These are phyloP conservation scores for Aspergillus candidus DNA, from an alignment of 2,329 filamentous ascomycete genomes.

Conservation along the genomic window DNA sequence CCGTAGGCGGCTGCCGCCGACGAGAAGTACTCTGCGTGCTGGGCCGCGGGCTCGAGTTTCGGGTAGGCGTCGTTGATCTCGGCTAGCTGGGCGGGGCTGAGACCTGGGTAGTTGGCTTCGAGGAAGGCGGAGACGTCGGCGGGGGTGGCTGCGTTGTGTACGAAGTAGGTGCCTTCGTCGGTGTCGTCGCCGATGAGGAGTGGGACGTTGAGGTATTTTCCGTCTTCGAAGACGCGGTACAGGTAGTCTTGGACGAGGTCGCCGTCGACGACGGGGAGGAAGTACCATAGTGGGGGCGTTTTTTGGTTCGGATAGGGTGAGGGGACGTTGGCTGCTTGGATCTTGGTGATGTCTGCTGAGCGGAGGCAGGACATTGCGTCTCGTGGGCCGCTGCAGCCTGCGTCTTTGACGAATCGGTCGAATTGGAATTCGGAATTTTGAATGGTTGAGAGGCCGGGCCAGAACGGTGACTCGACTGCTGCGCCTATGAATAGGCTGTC, in stretches of 20 bases:
- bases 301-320: conserved; percentile 37
- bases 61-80: conserved; percentile 51
- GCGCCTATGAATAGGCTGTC: conserved; percentile 44
- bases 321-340: conserved; percentile 39
- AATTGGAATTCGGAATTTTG: conserved; percentile 45
- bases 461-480: conserved; percentile 46
- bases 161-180: conserved; percentile 42
- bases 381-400: conserved; percentile 34
- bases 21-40: conserved; percentile 32
- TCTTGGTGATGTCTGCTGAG: conserved; percentile 31
- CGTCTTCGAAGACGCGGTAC: conserved; percentile 45
- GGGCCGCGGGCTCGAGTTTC: conserved; percentile 22
- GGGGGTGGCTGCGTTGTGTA: conserved; percentile 42
- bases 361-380: conserved; percentile 44
- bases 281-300: conserved; percentile 46
- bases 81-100: conserved; percentile 45
- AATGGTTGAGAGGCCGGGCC: conserved; percentile 42
- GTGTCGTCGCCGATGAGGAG: conserved; percentile 46
- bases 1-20: conserved; percentile 36
- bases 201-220: conserved; percentile 51
- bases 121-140: conserved; percentile 50
- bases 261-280: conserved; percentile 51
- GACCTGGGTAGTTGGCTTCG: conserved; percentile 49
- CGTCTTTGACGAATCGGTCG: conserved; percentile 39
- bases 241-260: conserved; percentile 48